These are phyloP conservation scores for Penicillium argentinense DNA, from an alignment of 495 filamentous ascomycete species.

Conservation along the genomic window DNA sequence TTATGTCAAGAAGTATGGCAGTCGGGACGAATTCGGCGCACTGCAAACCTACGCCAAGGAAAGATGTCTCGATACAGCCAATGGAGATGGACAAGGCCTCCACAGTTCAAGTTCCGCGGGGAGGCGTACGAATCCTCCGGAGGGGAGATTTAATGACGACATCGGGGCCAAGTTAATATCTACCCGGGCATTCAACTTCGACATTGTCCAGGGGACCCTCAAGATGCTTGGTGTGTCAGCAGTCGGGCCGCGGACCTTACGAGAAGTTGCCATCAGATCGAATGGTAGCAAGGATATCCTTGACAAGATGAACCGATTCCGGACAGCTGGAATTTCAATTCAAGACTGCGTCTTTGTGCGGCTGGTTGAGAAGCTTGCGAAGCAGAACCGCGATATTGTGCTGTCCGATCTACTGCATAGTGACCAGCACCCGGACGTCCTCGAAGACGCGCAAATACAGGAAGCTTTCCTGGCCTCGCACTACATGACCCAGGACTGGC, in stretches of 20 bases:
- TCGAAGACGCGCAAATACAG: slow-evolving; percentile 63
- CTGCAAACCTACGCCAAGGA: slow-evolving; percentile 26
- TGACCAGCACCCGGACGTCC: slow-evolving; percentile 74
- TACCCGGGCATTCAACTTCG: slow-evolving; percentile 63
- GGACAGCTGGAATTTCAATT: slow-evolving; percentile 57
- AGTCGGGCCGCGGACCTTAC: slow-evolving; percentile 71
- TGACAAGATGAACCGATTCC: slow-evolving; percentile 55
- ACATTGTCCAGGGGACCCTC: slow-evolving; percentile 62
- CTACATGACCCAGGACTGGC: slow-evolving; percentile 49
- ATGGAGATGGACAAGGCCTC: too few relatives aligned
- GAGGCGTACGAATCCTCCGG: slow-evolving; percentile 1
- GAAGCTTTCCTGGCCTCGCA: slow-evolving; percentile 54
- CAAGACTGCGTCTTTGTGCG: slow-evolving; percentile 57
- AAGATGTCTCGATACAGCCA: neutral
- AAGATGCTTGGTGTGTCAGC: slow-evolving; percentile 61
- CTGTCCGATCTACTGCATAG: slow-evolving; percentile 60
- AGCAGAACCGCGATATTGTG: slow-evolving; percentile 52
- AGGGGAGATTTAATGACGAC: slow-evolving; percentile 46
- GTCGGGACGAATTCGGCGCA: slow-evolving; percentile 16
- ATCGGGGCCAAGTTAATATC: slow-evolving; percentile 73
- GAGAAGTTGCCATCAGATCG: slow-evolving; percentile 66
- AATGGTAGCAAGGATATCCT: slow-evolving; percentile 51
- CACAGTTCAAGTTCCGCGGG: neutral
- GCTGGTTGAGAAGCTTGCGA: slow-evolving; percentile 58
- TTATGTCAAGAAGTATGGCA: slow-evolving; percentile 36